Evolutionary conservation across 2,329 filamentous ascomycete species (phyloP).

Genomic region (Bipolaris oryzae): DNA sequence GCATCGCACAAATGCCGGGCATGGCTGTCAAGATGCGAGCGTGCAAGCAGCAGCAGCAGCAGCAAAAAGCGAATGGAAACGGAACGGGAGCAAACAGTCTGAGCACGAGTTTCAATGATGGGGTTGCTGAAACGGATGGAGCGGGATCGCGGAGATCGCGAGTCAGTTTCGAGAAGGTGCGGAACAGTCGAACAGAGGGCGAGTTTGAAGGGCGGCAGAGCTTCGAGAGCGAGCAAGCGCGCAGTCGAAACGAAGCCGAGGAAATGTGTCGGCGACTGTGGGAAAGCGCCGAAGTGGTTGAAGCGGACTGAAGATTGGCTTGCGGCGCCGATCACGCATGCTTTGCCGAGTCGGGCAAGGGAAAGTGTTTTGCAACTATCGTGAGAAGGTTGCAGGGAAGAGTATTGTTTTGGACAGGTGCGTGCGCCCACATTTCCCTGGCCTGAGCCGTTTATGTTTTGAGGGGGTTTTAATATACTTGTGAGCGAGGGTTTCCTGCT

Average conservation of each 20-base stretch:
- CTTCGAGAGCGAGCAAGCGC: constrained; percentile 36
- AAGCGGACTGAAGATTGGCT: constrained; percentile 39
- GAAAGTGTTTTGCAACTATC: constrained; percentile 9
- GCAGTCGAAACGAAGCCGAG: constrained; percentile 43
- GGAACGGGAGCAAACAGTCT: constrained; percentile 37
- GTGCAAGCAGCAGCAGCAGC: constrained; percentile 21
- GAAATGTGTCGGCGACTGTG: constrained; percentile 50
- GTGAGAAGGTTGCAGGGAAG: constrained; percentile 1
- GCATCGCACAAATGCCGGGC: constrained; percentile 61
- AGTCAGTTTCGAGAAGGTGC: constrained; percentile 38
- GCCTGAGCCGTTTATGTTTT: constrained; percentile 1
- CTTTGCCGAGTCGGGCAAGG: constrained; percentile 4
- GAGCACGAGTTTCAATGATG: constrained; percentile 41
- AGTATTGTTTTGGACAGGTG: constrained; percentile 10
- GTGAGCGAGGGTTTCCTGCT: not conserved
- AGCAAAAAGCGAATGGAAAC: constrained; percentile 34
- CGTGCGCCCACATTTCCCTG: constrained; percentile 11
- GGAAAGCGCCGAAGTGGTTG: constrained; percentile 47
- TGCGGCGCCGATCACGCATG: constrained; percentile 7
- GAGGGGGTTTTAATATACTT: not conserved
- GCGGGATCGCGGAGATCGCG: constrained; percentile 33
- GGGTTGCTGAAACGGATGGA: constrained; percentile 35
- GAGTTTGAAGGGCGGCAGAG: constrained; percentile 35
- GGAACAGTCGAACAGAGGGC: constrained; percentile 30
- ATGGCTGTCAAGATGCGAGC: constrained; percentile 36